A percentile compares a stretch with the other conserved stretches of the same genome.
Conservation (phyloP, 176 grass and related monocot species). For the Neostapfia colusana region DNA sequence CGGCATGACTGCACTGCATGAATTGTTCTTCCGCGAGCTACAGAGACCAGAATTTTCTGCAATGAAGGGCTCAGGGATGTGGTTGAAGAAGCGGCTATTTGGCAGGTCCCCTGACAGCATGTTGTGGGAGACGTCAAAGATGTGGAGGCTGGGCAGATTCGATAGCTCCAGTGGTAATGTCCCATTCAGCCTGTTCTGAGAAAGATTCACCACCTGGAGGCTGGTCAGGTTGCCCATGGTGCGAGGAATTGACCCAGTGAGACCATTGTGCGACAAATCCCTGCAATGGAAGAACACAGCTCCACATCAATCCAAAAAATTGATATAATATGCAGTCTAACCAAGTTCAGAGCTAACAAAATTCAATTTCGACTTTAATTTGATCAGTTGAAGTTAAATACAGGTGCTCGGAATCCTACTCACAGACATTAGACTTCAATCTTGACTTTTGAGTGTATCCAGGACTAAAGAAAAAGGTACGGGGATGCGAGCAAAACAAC, state of each 20-base stretch:
- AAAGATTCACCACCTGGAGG: slow-evolving; percentile 69
- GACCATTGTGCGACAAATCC: slow-evolving; percentile 76
- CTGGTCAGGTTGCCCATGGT: slow-evolving; percentile 64
- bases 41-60: slow-evolving; percentile 71
- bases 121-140: slow-evolving; percentile 89
- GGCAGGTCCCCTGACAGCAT: slow-evolving; percentile 77
- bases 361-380: not conserved
- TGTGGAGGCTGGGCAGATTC: slow-evolving; percentile 50
- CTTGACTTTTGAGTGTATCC: slow-evolving; percentile 20
- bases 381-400: slow-evolving; percentile 4
- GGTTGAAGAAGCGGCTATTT: slow-evolving; percentile 67
- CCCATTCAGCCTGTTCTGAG: slow-evolving; percentile 73
- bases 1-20: slow-evolving; percentile 64
- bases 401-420: not conserved
- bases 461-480: slow-evolving; percentile 12
- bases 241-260: slow-evolving; percentile 59
- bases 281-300: slow-evolving; percentile 51
- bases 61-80: slow-evolving; percentile 56
- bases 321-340: not conserved
- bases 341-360: not conserved
- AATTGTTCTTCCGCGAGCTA: slow-evolving; percentile 60
- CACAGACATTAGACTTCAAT: slow-evolving; percentile 38
- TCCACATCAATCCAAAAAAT: slow-evolving; percentile 15
- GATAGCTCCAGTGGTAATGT: slow-evolving; percentile 64
- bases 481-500: slow-evolving; percentile 27